Evolutionary conservation across 2,329 filamentous ascomycete genomes (phyloP).

Genomic region (Colletotrichum spaethianum): DNA sequence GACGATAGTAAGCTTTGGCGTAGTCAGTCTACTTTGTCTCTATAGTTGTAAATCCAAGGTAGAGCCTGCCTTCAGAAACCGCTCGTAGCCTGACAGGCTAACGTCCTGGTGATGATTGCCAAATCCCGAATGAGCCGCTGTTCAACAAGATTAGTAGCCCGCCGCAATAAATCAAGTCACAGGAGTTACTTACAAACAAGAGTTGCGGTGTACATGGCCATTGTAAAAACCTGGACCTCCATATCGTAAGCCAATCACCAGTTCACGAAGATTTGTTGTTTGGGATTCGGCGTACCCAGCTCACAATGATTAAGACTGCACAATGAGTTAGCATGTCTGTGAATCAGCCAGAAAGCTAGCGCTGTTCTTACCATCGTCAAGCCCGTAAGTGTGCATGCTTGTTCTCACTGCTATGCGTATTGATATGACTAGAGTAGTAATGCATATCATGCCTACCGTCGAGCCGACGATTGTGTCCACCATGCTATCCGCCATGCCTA

Average conservation of each 20-base stretch:
- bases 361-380: constrained; percentile 21
- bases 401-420: constrained; percentile 12
- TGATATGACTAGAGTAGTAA: constrained; percentile 29
- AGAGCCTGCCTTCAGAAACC: constrained; percentile 11
- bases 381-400: constrained; percentile 12
- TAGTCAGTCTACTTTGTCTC: not conserved
- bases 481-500: constrained; percentile 22
- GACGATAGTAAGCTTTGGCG: constrained; percentile 35
- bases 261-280: no score
- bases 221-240: not conserved
- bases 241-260: not conserved
- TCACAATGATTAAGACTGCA: constrained; percentile 9
- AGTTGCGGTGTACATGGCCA: constrained; percentile 14
- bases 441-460: constrained; percentile 31
- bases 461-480: constrained; percentile 12
- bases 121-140: constrained; percentile 22
- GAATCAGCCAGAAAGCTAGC: not conserved
- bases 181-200: constrained; percentile 4
- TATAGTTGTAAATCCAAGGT: not conserved
- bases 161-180: no score
- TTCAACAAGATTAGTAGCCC: no score
- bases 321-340: not conserved
- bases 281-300: constrained; percentile 14
- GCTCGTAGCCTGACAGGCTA: not conserved
- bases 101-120: constrained; percentile 18